These are phyloP conservation scores for Colletotrichum sp. DNA, from an alignment of 2,329 filamentous ascomycete species.

Conservation along the genomic window DNA sequence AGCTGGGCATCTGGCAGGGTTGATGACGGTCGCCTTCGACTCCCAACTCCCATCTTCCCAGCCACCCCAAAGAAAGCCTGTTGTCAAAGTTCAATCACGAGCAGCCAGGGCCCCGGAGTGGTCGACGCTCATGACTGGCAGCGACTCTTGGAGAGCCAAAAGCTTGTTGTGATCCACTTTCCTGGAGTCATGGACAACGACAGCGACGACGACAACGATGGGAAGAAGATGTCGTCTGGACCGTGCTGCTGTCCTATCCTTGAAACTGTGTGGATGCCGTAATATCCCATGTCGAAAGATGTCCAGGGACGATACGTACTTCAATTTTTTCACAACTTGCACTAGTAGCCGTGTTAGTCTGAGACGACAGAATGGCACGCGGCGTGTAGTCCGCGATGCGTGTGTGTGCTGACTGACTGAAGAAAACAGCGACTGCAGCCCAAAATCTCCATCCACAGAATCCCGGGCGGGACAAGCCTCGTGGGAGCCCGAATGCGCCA, in stretches of 20 bases:
- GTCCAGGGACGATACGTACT: slow-evolving; percentile 9
- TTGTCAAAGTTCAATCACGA: slow-evolving; percentile 14
- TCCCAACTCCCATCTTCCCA: background rate
- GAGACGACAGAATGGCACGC: background rate
- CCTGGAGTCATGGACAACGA: slow-evolving; percentile 7
- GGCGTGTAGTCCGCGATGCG: background rate
- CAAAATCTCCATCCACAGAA: background rate
- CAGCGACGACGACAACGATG: background rate
- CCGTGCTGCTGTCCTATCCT: background rate
- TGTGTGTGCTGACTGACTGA: slow-evolving; percentile 1
- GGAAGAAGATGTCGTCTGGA: background rate
- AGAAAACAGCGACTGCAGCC: background rate
- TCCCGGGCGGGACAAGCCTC: background rate
- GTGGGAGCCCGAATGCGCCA: background rate
- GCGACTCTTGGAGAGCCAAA: slow-evolving; percentile 13
- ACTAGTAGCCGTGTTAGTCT: background rate
- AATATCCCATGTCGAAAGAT: background rate
- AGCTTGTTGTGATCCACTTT: slow-evolving; percentile 23
- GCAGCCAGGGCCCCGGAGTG: background rate
- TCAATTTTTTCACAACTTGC: background rate
- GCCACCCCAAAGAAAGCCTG: background rate
- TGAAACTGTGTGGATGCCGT: slow-evolving; percentile 9
- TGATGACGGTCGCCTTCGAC: background rate
- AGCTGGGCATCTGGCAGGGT: background rate
- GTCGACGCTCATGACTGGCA: slow-evolving; percentile 16